Conservation (phyloP, 441 rosid genomes). For the Macaranga tanarius region DNA sequence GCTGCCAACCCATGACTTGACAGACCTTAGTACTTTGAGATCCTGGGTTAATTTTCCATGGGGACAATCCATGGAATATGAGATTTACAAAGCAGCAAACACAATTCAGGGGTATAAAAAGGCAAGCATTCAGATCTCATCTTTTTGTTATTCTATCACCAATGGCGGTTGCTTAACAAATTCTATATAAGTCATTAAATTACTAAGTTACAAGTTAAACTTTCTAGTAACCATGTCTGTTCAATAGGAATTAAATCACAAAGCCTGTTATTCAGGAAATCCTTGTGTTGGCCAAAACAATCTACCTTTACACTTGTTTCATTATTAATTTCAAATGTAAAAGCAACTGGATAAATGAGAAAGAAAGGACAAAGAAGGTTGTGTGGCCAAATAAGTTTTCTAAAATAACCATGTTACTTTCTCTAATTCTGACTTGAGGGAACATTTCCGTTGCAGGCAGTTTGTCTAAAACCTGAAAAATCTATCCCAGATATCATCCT, state of each 20-base stretch:
- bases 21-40: constrained; percentile 97
- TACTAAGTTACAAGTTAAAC: background rate
- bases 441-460: constrained; percentile 48
- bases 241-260: background rate
- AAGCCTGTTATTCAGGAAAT: background rate
- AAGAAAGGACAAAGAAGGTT: background rate
- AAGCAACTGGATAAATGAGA: background rate
- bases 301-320: background rate
- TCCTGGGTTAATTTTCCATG: constrained; percentile 99
- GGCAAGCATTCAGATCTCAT: constrained; percentile 38
- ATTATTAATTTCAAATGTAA: background rate
- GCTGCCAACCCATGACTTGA: constrained; percentile 78
- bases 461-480: constrained; percentile 70
- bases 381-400: background rate
- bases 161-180: background rate
- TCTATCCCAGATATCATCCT: constrained; percentile 79
- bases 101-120: constrained; percentile 66
- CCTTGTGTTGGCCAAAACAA: background rate
- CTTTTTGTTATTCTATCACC: background rate
- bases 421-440: constrained; percentile 8
- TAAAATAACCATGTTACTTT: background rate
- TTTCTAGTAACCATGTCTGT: background rate
- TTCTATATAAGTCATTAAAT: background rate
- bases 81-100: constrained; percentile 89
- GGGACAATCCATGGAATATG: constrained; percentile 91